These are phyloP conservation scores for Penicillium odoratum DNA, from an alignment of 495 filamentous ascomycete genomes.

Conservation along the genomic window DNA sequence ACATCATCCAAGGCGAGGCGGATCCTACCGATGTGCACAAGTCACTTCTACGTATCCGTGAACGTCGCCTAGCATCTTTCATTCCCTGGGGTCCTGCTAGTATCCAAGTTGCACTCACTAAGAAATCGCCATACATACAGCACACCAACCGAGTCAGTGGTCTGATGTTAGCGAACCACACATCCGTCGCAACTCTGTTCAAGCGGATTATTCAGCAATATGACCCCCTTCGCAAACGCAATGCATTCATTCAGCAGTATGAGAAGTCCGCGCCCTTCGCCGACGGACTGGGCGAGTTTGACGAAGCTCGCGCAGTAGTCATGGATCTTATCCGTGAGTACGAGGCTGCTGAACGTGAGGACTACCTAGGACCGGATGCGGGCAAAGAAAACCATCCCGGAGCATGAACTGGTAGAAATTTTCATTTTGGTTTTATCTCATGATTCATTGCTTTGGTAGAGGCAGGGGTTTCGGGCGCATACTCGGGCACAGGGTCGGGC, in stretches of 20 bases:
- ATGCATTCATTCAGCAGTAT: constrained; percentile 93
- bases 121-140: constrained; percentile 91
- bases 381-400: constrained; percentile 50
- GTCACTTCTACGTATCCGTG: constrained; percentile 92
- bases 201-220: constrained; percentile 90
- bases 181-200: constrained; percentile 94
- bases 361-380: constrained; percentile 75
- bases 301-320: constrained; percentile 88
- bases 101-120: constrained; percentile 95
- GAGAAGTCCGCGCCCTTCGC: constrained; percentile 91
- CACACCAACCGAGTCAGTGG: constrained; percentile 88
- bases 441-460: constrained; percentile 17
- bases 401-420: constrained; percentile 19
- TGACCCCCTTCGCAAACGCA: constrained; percentile 88
- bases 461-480: constrained; percentile 24
- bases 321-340: constrained; percentile 89
- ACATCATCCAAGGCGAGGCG: constrained; percentile 97
- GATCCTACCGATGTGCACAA: constrained; percentile 98
- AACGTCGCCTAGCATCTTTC: constrained; percentile 90
- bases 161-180: constrained; percentile 97
- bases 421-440: background rate
- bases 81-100: constrained; percentile 99
- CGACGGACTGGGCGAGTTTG: constrained; percentile 90
- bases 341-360: constrained; percentile 86
- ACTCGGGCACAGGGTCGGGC: constrained; percentile 5